Percentiles rank a stretch among this genome's conserved stretches.
phyloP scores from a whole-genome alignment of 306 rosid genomes.

The Rosa multiflora region DNA sequence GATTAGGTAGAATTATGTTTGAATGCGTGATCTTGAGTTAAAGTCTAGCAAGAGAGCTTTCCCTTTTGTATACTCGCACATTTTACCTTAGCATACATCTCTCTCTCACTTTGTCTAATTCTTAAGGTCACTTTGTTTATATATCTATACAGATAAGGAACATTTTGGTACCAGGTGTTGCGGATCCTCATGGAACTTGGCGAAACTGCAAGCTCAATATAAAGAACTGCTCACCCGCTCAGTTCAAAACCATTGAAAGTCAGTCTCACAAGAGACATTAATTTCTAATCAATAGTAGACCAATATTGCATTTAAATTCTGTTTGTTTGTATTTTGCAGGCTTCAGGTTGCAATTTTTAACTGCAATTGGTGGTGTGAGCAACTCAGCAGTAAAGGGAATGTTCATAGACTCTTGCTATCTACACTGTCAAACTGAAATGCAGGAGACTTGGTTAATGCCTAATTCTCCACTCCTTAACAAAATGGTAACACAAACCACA shows the following conservation, averaged over 20 bases:
- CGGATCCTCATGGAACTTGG: slow-evolving; percentile 88
- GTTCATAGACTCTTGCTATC: slow-evolving; percentile 86
- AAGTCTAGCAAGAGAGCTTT: background rate
- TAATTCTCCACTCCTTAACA: slow-evolving; percentile 63
- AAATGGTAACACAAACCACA: slow-evolving; percentile 40
- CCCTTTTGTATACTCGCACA: background rate
- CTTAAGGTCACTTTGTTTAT: background rate
- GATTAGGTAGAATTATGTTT: background rate
- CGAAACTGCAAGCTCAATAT: slow-evolving; percentile 78
- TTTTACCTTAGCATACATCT: background rate
- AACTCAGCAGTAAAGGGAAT: slow-evolving; percentile 53
- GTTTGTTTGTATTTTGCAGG: slow-evolving; percentile 39
- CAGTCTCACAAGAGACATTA: background rate
- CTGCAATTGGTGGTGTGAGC: slow-evolving; percentile 50
- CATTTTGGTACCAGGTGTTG: slow-evolving; percentile 83
- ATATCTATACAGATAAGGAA: slow-evolving; percentile 63
- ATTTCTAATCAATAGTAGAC: background rate
- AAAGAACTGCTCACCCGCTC: slow-evolving; percentile 67
- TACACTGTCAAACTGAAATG: slow-evolving; percentile 91
- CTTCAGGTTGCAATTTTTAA: slow-evolving; percentile 68
- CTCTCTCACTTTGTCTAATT: background rate
- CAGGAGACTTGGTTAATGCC: slow-evolving; percentile 83
- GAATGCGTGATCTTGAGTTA: background rate
- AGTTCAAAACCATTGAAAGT: slow-evolving; percentile 76
- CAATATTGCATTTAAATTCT: background rate